These are phyloP conservation scores for Platanthera guangdongensis DNA, from an alignment of 106 monocot genomes.

Conservation along the genomic window DNA sequence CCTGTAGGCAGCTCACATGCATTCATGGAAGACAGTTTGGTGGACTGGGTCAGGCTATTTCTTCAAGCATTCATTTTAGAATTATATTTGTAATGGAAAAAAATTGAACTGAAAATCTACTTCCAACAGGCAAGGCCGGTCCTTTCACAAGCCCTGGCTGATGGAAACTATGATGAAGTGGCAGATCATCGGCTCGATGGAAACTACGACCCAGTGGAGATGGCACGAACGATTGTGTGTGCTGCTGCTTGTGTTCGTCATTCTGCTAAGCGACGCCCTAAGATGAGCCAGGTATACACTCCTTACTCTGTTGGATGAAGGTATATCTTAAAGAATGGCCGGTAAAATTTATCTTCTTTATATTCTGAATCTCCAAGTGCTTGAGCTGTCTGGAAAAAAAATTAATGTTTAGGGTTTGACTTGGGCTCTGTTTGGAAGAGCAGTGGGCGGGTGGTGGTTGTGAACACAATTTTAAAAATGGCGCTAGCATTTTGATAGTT, in stretches of 20 bases:
- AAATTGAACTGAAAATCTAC: background rate
- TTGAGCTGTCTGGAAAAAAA: too few species aligned
- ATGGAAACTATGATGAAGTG: conserved; percentile 68
- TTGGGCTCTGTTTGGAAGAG: too few species aligned
- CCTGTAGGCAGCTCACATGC: conserved; percentile 36
- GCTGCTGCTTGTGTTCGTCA: conserved; percentile 78
- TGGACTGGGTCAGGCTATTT: conserved; percentile 58
- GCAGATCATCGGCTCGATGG: conserved; percentile 49
- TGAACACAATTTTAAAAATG: too few species aligned
- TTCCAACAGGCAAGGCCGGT: conserved; percentile 49
- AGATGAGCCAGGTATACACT: conserved; percentile 77
- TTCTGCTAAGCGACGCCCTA: conserved; percentile 78
- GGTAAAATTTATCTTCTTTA: background rate
- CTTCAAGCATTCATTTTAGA: background rate
- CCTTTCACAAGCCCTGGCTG: conserved; percentile 38
- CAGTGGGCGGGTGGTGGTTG: too few species aligned
- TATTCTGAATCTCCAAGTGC: background rate
- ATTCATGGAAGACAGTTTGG: conserved; percentile 73
- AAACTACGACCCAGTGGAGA: conserved; percentile 58
- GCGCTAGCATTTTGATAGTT: too few species aligned
- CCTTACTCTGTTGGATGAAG: background rate
- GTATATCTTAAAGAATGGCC: background rate
- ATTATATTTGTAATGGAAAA: background rate
- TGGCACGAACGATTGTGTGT: conserved; percentile 69
- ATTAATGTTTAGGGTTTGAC: too few species aligned